Conservation (phyloP, 73 alveolate genomes). For the Uronychia setigera region DNA sequence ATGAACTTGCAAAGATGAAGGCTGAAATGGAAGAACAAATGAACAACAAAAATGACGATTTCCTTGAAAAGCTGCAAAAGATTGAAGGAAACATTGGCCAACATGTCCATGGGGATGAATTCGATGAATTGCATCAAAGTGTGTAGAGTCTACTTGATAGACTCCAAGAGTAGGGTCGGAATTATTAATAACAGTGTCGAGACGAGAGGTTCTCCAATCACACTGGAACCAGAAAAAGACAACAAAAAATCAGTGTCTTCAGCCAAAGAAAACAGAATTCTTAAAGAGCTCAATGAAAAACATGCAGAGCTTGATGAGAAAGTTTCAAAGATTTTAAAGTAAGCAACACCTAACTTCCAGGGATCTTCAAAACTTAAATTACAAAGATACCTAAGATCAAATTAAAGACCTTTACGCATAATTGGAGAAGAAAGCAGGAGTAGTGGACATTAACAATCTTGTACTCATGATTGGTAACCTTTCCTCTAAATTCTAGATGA, state of each 20-base stretch:
- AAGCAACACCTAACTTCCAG: not conserved
- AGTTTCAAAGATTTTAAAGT: not conserved
- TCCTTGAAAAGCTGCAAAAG: not conserved
- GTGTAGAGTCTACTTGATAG: not conserved
- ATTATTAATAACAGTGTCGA: not conserved
- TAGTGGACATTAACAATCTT: slow-evolving; percentile 14
- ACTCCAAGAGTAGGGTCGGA: not conserved
- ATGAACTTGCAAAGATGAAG: not conserved
- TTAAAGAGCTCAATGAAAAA: not conserved
- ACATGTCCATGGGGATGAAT: not conserved
- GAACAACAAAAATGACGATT: too few relatives aligned
- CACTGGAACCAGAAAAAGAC: not conserved
- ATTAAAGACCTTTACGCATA: slow-evolving; percentile 19
- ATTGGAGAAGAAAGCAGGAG: slow-evolving; percentile 25
- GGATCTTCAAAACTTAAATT: not conserved
- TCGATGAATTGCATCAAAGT: not conserved
- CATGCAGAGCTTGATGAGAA: not conserved
- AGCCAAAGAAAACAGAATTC: not conserved
- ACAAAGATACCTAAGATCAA: slow-evolving; percentile 18
- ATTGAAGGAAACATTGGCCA: not conserved
- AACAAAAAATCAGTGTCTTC: not conserved
- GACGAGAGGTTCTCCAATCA: not conserved
- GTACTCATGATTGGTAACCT: slow-evolving; percentile 22
- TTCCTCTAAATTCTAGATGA: slow-evolving; percentile 14
- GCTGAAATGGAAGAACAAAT: not conserved